Evolutionary conservation across 495 filamentous ascomycete species (phyloP), one percentile per base, ranked within the genome.

Genomic region (Glarea lozoyensis): DNA sequence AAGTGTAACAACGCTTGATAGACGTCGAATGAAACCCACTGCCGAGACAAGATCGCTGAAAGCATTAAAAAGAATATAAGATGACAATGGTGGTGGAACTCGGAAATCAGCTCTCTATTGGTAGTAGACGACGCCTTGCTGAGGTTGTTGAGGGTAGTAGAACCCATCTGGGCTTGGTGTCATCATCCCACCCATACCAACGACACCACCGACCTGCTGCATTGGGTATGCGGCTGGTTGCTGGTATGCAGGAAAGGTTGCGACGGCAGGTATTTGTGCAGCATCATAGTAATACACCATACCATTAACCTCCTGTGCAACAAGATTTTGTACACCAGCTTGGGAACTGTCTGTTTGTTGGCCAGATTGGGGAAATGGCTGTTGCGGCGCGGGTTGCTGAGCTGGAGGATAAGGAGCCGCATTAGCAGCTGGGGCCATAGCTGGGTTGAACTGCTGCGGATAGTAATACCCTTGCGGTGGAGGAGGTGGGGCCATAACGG

Each of bases 221-320:
- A 64, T 62, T 30, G 56, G 60, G 15, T 56, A 59, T 12, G 66
- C 58, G 31, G 52, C 76, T 43, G 66, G 66, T 19, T 68, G 50
- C 16, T 67, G 63, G 43, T 73, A 78, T 3, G 73, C 49, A 13
- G 61, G 66, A 42, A 72, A 73, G 1, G 58, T 60, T 21, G 70
- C 61, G 45, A 78, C 71, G 31, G 70, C 70, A 10, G 64, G 50
- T 43, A 87, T 65, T 59, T 92, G 83, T 9, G 79, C 71, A 22
- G 83, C 71, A 54, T 94, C 82, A 45, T 88, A 88, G 59, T 94
- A 99, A 60, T 94, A 97, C 3, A 94, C 88, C 68, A 89, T 96
- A 35, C 93, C 92, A 49, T 90, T 88, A 49, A 79, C 76, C 64
- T 97, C 92, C 56, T 95, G 89, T 2, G 88, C 86, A 37, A 97